Evolutionary conservation across 768 basidiomycete genomes (phyloP), one percentile per base, ranked within the genome.

Genomic region (Leccinellum luteum): DNA sequence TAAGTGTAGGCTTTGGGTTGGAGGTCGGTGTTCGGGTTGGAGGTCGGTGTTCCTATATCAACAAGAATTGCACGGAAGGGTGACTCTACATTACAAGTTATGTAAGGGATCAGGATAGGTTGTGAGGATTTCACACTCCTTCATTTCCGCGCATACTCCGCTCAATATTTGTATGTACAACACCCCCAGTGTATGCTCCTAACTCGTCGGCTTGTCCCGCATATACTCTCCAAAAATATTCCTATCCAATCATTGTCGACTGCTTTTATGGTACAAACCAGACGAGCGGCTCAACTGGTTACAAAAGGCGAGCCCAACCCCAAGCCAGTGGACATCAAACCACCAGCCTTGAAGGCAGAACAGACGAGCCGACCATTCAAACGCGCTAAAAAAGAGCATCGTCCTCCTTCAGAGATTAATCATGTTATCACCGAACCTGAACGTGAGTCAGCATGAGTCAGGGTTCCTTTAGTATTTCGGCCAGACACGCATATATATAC

Each of bases 241-340:
- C 14, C 8, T 3, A 1, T 31, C 32, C 9, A 13, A 25, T 51
- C 30, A 28, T 25, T 17, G 0, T 52, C 21, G 14, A 19, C 48
- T 25, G 2, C 44, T 4, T 31, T 8, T 21, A 73, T 71, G 70
- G 65, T 66, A 8, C 62, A 62, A 35, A 73, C 71, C 14, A 59
- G 71, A 48, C 60, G 61, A 31, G 51, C 60, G 8, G 44, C 57
- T 38, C 63, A 48, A 23, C 35, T 48, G 12, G 51, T 60, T 9
- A 41, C 44, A 27, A 32, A 28, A 7, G 49, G 43, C n/a, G 44
- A 56, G 21, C 19, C 19, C 14, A 15, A 54, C 23, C 27, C 2
- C 43, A 15, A 23, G 30, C 19, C 44, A 30, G 51, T 15, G 6
- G 48, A 25, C 12, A 27, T 31, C 34, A 47, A 48, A 51, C 10